Evolutionary conservation across 1,139 yeast species (phyloP).

Genomic region (Keqinozyma sinolaborantium): DNA sequence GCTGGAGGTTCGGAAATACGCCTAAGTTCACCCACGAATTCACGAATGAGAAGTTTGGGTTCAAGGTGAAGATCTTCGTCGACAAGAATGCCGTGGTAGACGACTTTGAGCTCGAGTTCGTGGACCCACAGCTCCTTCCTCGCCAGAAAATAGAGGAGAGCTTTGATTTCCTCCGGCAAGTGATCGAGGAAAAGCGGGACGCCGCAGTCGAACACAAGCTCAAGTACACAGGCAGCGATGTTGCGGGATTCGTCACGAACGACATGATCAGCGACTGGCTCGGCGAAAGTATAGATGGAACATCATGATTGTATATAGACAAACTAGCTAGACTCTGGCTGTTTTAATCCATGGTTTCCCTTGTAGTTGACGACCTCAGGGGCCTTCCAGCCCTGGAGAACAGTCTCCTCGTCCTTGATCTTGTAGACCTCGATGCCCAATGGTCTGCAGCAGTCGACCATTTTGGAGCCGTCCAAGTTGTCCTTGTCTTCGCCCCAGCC

Average conservation of each 20-base stretch:
- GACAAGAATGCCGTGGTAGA: constrained; percentile 35
- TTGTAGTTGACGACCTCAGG: constrained; percentile 50
- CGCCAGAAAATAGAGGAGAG: constrained; percentile 15
- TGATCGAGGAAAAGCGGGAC: constrained; percentile 19
- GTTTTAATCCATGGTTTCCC: constrained; percentile 53
- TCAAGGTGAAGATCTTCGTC: constrained; percentile 36
- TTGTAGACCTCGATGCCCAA: constrained; percentile 59
- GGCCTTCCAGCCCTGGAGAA: constrained; percentile 47
- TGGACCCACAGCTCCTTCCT: constrained; percentile 14
- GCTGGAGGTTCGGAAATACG: constrained; percentile 70
- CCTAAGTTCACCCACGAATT: constrained; percentile 59
- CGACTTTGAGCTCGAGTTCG: constrained; percentile 15
- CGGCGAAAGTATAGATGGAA: constrained; percentile 46
- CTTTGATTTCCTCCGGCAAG: constrained; percentile 27
- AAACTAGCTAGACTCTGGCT: constrained; percentile 9
- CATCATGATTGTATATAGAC: constrained; percentile 29
- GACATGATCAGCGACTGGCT: constrained; percentile 47
- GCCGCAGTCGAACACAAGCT: constrained; percentile 12
- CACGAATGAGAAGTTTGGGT: constrained; percentile 23
- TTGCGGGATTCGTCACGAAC: constrained; percentile 44
- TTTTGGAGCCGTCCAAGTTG: constrained; percentile 41
- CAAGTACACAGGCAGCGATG: constrained; percentile 38
- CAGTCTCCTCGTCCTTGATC: constrained; percentile 39
- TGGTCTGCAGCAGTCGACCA: constrained; percentile 63
- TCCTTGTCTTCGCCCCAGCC: constrained; percentile 63